A percentile compares a stretch with the other conserved stretches of the same genome.
These are phyloP conservation scores for Epichloe hybrida DNA, from an alignment of 2,329 filamentous ascomycete species.

Conservation along the genomic window DNA sequence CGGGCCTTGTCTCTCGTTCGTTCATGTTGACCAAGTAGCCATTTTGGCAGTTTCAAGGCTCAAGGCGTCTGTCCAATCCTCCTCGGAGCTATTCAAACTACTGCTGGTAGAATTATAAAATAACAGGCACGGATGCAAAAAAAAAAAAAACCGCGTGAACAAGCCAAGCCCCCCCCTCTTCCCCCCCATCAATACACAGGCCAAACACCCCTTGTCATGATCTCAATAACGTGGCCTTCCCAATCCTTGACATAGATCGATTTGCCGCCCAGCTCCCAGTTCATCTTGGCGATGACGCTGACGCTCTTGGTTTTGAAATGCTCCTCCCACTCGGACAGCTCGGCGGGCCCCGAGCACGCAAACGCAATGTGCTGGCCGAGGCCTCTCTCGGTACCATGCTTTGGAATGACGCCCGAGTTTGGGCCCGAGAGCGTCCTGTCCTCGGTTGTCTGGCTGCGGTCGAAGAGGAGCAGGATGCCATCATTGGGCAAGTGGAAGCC, in stretches of 20 bases:
- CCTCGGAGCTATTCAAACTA: too few species aligned
- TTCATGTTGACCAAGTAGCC: too few species aligned
- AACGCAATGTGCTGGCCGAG: slow-evolving; percentile 4
- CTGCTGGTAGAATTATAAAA: background rate
- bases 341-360: background rate
- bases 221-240: slow-evolving; percentile 4
- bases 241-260: slow-evolving; percentile 3
- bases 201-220: slow-evolving; percentile 2
- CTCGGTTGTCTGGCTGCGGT: background rate
- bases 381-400: slow-evolving; percentile 1
- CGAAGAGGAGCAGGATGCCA: slow-evolving; percentile 1
- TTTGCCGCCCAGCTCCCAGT: slow-evolving; percentile 1
- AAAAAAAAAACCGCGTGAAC: too few species aligned
- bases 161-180: too few species aligned
- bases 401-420: background rate
- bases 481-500: background rate
- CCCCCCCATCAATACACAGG: background rate
- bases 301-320: background rate
- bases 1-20: too few species aligned
- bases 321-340: slow-evolving; percentile 1
- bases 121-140: background rate
- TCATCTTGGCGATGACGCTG: background rate
- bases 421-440: background rate
- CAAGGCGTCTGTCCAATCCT: too few species aligned
- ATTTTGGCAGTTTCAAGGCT: too few species aligned